Base-by-base conservation (phyloP, 1,139 yeast genomes). In the Nadsonia commutata region DNA sequence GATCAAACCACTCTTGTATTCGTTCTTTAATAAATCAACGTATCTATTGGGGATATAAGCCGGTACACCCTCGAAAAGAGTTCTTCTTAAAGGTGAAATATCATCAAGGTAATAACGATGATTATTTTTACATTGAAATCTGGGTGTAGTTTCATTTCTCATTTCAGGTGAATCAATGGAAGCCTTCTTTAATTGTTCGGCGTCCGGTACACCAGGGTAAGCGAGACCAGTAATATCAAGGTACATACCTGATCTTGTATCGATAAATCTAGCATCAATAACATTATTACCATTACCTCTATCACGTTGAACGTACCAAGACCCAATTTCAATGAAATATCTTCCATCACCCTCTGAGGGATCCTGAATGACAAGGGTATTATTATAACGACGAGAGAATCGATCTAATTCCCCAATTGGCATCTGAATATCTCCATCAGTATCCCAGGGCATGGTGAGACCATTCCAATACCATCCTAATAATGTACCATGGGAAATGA, bases 181-280 rank as follows among this genome's bases (percentile, higher is more conserved):
- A n/a, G n/a, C n/a, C n/a, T n/a, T n/a, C 13, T 27, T 27, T 13
- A 27, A 13, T 4, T 4, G 5, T 27, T 27, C 33, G 1, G 48
- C 52, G 8, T 59, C 56, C 13, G 58, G 47, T 13, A 60, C 40
- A 13, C 42, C 45, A n/a, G 57, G 54, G 20, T 53, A 54, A 2
- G 68, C 62, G 18, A 65, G 51, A 2, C 61, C 67, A 3, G 68
- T 61, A 40, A 64, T 59, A 60, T 83, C 95, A 45, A 84, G 72
- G 56, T 79, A 83, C 44, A 78, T 59, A 1, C 94, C 95, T 13
- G 82, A 72, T 48, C 79, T 81, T 6, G 78, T 66, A 58, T 84
- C 94, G 46, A 84, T 74, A 53, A 82, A 80, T 46, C 94, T 68
- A 1, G 90, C 94, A 64, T 83, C 95, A 48, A 83, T 83, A 48